Percentiles rank a stretch among this genome's conserved stretches.
Evolutionary conservation across 176 grass and related monocot species (phyloP).

Genomic region (Paspalum vaginatum): DNA sequence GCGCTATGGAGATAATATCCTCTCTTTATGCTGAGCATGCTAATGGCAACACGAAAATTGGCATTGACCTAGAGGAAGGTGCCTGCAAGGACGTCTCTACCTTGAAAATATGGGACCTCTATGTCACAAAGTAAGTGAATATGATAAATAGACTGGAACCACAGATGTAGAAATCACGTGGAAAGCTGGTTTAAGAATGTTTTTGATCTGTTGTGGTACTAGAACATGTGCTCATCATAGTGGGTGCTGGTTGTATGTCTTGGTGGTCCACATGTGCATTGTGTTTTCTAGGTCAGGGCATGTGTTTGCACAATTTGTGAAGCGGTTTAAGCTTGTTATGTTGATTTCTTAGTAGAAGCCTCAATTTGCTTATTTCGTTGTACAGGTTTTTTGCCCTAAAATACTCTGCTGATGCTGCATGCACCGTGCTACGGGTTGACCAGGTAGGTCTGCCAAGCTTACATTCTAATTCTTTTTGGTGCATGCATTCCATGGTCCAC

Average conservation of each 20-base stretch:
- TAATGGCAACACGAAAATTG: slow-evolving; percentile 66
- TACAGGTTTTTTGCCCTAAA: slow-evolving; percentile 88
- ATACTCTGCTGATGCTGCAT: slow-evolving; percentile 73
- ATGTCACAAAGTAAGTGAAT: slow-evolving; percentile 78
- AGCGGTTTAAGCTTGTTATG: background rate
- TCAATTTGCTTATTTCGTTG: slow-evolving; percentile 19
- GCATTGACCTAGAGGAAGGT: slow-evolving; percentile 83
- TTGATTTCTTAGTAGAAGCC: background rate
- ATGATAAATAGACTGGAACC: too few species aligned
- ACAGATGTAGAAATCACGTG: background rate
- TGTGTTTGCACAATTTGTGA: background rate
- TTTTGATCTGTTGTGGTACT: slow-evolving; percentile 3
- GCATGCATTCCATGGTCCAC: background rate
- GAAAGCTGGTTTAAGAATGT: background rate
- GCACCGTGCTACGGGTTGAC: slow-evolving; percentile 85
- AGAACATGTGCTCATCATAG: background rate
- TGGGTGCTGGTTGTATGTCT: slow-evolving; percentile 2
- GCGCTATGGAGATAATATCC: slow-evolving; percentile 92
- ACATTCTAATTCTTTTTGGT: background rate
- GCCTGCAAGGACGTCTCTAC: slow-evolving; percentile 72
- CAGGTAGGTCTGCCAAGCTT: slow-evolving; percentile 50
- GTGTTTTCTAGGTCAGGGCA: background rate
- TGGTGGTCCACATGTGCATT: background rate
- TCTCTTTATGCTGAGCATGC: slow-evolving; percentile 96
- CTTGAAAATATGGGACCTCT: slow-evolving; percentile 91